Evolutionary conservation across 352 stramenopile species (phyloP).

Genomic region (Phytophthora lateralis): DNA sequence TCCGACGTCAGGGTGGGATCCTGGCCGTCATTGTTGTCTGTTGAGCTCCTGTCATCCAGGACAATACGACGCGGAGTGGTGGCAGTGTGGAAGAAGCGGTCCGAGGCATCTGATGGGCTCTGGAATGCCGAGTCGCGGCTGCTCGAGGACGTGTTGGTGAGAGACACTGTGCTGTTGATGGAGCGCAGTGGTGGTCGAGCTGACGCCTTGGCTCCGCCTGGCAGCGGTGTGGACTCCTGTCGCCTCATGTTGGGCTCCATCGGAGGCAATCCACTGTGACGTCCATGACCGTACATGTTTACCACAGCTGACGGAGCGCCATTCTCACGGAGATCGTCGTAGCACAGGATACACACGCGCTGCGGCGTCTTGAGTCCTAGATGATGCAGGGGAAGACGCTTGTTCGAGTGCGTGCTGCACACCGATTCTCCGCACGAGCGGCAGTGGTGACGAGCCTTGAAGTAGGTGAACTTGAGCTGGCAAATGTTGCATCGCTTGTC

Average conservation of each 20-base stretch:
- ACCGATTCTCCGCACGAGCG: constrained; percentile 88
- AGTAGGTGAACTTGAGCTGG: constrained; percentile 85
- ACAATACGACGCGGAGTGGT: constrained; percentile 20
- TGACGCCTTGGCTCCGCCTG: constrained; percentile 16
- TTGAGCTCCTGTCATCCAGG: constrained; percentile 19
- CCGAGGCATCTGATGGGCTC: constrained; percentile 34
- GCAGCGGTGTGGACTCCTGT: constrained; percentile 32
- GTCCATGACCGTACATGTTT: constrained; percentile 63
- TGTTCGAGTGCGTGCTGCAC: constrained; percentile 82
- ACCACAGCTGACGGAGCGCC: constrained; percentile 77
- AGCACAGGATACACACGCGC: constrained; percentile 82
- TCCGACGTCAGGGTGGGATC: constrained; percentile 27
- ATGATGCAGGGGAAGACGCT: constrained; percentile 65
- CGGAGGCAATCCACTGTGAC: constrained; percentile 34
- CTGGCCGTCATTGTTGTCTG: constrained; percentile 15
- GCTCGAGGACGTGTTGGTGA: constrained; percentile 37
- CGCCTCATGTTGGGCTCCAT: constrained; percentile 38
- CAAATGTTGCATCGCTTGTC: constrained; percentile 86
- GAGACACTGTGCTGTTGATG: constrained; percentile 41
- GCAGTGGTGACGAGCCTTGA: constrained; percentile 89
- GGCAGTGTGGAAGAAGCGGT: constrained; percentile 29
- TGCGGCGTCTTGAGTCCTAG: constrained; percentile 63
- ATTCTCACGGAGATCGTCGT: constrained; percentile 77
- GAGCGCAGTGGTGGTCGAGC: constrained; percentile 40
- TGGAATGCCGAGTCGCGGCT: constrained; percentile 37